Conservation (phyloP, 2,329 filamentous ascomycete species). For the Periconia macrospinosa region DNA sequence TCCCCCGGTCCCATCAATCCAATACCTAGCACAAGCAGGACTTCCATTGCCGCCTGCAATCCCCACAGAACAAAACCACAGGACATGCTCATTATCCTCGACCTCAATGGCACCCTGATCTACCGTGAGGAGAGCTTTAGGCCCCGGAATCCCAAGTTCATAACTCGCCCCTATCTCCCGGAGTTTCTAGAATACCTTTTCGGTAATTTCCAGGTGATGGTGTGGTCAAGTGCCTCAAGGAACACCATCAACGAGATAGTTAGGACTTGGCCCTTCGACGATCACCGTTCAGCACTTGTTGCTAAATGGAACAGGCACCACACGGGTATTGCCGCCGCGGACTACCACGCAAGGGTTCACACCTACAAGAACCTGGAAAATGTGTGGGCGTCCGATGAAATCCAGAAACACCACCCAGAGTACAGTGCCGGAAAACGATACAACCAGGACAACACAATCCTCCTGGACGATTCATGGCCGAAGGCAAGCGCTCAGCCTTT, state of each 20-base stretch:
- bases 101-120: conserved; percentile 91
- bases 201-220: conserved; percentile 73
- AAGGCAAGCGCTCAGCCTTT: conserved; percentile 83
- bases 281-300: conserved; percentile 60
- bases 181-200: conserved; percentile 75
- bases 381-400: conserved; percentile 64
- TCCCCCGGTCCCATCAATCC: conserved; percentile 60
- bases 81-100: conserved; percentile 73
- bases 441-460: conserved; percentile 82
- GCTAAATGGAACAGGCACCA: conserved; percentile 78
- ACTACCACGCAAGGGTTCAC: conserved; percentile 74
- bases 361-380: conserved; percentile 83
- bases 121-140: conserved; percentile 53
- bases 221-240: conserved; percentile 89
- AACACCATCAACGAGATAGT: conserved; percentile 73
- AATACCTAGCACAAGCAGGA: conserved; percentile 60
- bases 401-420: conserved; percentile 48
- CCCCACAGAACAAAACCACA: conserved; percentile 34
- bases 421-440: conserved; percentile 54
- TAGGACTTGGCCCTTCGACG: conserved; percentile 59
- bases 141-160: conserved; percentile 48
- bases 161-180: conserved; percentile 67
- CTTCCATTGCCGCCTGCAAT: conserved; percentile 43
- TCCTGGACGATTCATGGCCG: conserved; percentile 81
- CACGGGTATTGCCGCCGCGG: conserved; percentile 64